Evolutionary conservation across 495 filamentous ascomycete species (phyloP), one percentile per base, ranked within the genome.

Genomic region (Daldinia vernicosa): DNA sequence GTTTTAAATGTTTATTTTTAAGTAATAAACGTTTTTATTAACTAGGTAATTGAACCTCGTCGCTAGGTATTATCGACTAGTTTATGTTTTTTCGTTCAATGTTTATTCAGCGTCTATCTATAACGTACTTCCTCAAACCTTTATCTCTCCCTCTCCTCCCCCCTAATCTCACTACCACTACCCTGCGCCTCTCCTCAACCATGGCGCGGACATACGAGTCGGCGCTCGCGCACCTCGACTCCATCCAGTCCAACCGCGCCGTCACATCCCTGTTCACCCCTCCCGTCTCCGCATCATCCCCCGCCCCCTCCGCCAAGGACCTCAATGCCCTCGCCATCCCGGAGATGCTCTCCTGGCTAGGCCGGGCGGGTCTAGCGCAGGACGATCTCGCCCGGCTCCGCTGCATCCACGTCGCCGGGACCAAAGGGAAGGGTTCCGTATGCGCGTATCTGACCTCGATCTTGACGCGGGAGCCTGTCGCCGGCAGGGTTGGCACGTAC

Each of bases 321-420:
- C 84, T 91, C 81, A 97, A 97, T 72, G 80, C 87, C 32, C 83
- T 82, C 47, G 93, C 94, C 2, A 90, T 96, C 64, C 92, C 93
- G 1, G 95, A 97, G 74, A 97, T 95, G 85, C 80, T 91, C 51
- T 89, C 91, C 63, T 97, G 91, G 91, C 86, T 91, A 59, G 79
- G 81, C 37, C 89, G 89, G 61, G 89, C 93, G 45, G 93, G 93
- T 27, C 92, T 96, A 78, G 58, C 74, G n/a, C 75, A 76, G 1
- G 19, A 63, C 1, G 72, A 78, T 43, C 77, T 86, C 40, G 67
- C 74, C 17, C 51, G 47, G 2, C 74, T 84, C 15, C 70, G 67
- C 11, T 81, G 76, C 84, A 79, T 90, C 61, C 88, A 90, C 74
- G 81, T 90, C 9, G 85, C 88, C 8, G 88, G 88, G 7, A 89